Evolutionary conservation across 306 rosid species (phyloP).

Genomic region (Leucaena leucocephala): DNA sequence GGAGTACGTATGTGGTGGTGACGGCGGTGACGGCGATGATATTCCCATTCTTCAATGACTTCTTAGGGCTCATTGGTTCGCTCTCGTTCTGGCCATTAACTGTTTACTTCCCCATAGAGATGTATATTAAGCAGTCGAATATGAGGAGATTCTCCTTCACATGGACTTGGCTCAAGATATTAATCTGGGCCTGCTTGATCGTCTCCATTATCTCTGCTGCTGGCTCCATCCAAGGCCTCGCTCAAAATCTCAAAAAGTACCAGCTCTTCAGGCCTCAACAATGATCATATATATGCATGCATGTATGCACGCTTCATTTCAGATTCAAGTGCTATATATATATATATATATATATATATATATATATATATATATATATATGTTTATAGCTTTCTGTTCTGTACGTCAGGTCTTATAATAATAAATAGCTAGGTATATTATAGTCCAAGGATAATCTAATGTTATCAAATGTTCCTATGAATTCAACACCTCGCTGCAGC

Average conservation of each 20-base stretch:
- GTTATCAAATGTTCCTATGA: conserved; percentile 35
- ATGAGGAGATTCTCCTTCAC: conserved; percentile 66
- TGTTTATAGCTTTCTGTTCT: conserved; percentile 21
- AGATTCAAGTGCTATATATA: not conserved
- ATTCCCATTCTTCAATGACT: conserved; percentile 96
- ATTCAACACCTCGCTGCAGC: conserved; percentile 31
- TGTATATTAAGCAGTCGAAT: conserved; percentile 85
- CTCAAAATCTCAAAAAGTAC: conserved; percentile 69
- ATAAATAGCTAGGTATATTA: conserved; percentile 16
- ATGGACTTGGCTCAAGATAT: conserved; percentile 87
- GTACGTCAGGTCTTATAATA: conserved; percentile 5
- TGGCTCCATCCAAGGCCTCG: conserved; percentile 84
- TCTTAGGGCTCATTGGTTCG: conserved; percentile 85
- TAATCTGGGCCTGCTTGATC: conserved; percentile 76
- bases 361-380: not conserved
- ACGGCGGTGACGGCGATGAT: conserved; percentile 82
- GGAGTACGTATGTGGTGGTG: conserved; percentile 68
- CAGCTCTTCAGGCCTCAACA: conserved; percentile 68
- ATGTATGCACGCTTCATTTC: not conserved
- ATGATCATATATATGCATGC: conserved; percentile 35
- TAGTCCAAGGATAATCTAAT: conserved; percentile 38
- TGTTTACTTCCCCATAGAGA: conserved; percentile 90
- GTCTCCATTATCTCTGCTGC: conserved; percentile 81
- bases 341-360: not conserved
- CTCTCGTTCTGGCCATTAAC: conserved; percentile 90